Base-by-base conservation (phyloP, 2,329 filamentous ascomycete species). In the Pestalotiopsis sp. region DNA sequence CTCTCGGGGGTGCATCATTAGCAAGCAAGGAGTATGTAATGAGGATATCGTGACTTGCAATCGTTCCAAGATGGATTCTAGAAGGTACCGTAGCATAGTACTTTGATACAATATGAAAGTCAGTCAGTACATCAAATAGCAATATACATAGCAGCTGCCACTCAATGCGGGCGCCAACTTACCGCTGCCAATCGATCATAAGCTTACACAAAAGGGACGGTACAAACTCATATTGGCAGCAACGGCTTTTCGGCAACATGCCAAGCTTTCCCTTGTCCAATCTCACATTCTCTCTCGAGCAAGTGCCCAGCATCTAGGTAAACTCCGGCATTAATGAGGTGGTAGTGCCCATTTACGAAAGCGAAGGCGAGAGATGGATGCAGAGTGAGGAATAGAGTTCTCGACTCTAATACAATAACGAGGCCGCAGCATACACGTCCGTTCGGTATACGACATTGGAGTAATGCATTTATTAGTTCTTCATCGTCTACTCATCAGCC, bases 241-340 rank as follows among this genome's bases (percentile, higher is more conserved):
- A 52, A 62, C 59, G 59, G 59, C 25, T 62, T 36, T 62, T 62
- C 59, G 59, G 59, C 59, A 62, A 62, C 31, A 6, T 40, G 59
- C 59, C 59, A 62, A 62, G 59, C 59, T 40, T 62, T 62, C 27
- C 59, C 20, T 36, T 36, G 31, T 20, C 59, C 59, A 62, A 62
- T 62, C 27, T 14, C 59, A 41, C 59, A 62, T 41, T 36, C 59
- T 62, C 27, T 40, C 36, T 41, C 27, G 31, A 40, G 27, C 59
- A 62, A 40, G 59, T 62, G 59, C 31, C 17, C 45, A 52, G 45
- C 45, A 52, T 52, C 45, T 52, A 52, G 31, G 20, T 52, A 20
- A n/a, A n/a, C 45, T 52, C 14, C 45, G 45, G 45, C 45, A 52
- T 52, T 52, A n/a, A 52, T 52, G 20, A n/a, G 14, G 14, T n/a